phyloP scores from a whole-genome alignment of 805 yeast species.

The Candida sphagnicola region DNA sequence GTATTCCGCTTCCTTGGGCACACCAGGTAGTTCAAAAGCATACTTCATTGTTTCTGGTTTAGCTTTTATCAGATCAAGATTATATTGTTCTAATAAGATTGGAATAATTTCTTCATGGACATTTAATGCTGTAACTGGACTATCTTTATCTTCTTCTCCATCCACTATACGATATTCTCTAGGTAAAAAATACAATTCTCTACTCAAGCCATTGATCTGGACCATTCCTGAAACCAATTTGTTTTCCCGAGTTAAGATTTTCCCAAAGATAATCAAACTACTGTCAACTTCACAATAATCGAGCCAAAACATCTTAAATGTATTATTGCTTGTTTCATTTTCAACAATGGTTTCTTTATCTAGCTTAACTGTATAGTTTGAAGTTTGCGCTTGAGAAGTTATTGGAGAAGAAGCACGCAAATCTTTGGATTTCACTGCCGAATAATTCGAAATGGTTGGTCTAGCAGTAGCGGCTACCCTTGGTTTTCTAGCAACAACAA shows the following conservation, averaged over 20 bases:
- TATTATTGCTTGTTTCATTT: slow-evolving; percentile 30
- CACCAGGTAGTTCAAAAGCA: slow-evolving; percentile 79
- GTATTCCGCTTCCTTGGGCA: slow-evolving; percentile 79
- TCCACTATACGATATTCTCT: slow-evolving; percentile 42
- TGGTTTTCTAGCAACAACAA: slow-evolving; percentile 52
- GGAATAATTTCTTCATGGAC: slow-evolving; percentile 76
- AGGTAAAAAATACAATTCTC: slow-evolving; percentile 80
- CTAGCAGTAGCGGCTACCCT: slow-evolving; percentile 36
- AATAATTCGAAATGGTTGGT: slow-evolving; percentile 34
- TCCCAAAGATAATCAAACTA: slow-evolving; percentile 74
- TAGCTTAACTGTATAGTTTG: slow-evolving; percentile 31
- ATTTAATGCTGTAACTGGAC: slow-evolving; percentile 51
- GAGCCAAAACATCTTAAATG: slow-evolving; percentile 80
- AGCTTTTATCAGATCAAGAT: slow-evolving; percentile 58
- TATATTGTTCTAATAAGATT: slow-evolving; percentile 57
- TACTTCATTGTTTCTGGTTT: slow-evolving; percentile 74
- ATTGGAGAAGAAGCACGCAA: slow-evolving; percentile 21
- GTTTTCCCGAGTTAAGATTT: slow-evolving; percentile 57
- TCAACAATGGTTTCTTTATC: slow-evolving; percentile 19
- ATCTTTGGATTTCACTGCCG: slow-evolving; percentile 29
- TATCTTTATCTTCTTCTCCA: slow-evolving; percentile 35
- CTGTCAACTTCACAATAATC: slow-evolving; percentile 80
- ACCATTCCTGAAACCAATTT: slow-evolving; percentile 68
- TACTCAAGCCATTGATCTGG: slow-evolving; percentile 63
- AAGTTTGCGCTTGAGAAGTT: slow-evolving; percentile 13